A percentile compares a stretch with the other conserved stretches of the same genome.
Conservation (phyloP, 805 yeast genomes). For the Wickerhamiella allomyrinae region DNA sequence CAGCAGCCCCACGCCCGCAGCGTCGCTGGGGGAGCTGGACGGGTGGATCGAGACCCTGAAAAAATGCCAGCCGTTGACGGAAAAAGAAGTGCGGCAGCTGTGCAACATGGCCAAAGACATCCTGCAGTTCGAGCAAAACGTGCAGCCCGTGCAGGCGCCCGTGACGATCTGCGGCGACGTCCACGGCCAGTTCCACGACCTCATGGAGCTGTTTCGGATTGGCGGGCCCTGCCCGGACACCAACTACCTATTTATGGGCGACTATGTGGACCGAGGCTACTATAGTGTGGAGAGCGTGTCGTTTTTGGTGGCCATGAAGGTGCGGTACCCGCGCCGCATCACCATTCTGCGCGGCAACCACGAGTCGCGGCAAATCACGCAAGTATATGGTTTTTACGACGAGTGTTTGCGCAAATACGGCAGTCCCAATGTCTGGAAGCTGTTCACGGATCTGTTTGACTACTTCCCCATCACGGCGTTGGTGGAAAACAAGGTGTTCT, state of each 20-base stretch:
- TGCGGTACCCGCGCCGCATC: slow-evolving; percentile 81
- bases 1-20: slow-evolving; percentile 23
- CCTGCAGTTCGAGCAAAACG: slow-evolving; percentile 80
- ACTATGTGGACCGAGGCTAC: slow-evolving; percentile 83
- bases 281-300: slow-evolving; percentile 88
- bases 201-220: slow-evolving; percentile 86
- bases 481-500: slow-evolving; percentile 83
- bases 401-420: slow-evolving; percentile 94
- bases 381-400: slow-evolving; percentile 92
- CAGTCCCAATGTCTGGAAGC: slow-evolving; percentile 84
- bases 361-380: slow-evolving; percentile 91
- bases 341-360: slow-evolving; percentile 92
- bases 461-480: slow-evolving; percentile 92
- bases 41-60: slow-evolving; percentile 77
- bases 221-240: slow-evolving; percentile 95
- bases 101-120: slow-evolving; percentile 90
- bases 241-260: slow-evolving; percentile 75
- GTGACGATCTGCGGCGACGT: slow-evolving; percentile 96
- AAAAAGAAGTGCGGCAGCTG: slow-evolving; percentile 62
- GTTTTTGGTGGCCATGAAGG: slow-evolving; percentile 86
- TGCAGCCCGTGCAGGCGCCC: slow-evolving; percentile 88
- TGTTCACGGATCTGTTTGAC: slow-evolving; percentile 85
- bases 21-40: slow-evolving; percentile 57
- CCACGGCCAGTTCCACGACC: slow-evolving; percentile 92
- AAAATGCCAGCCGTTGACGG: slow-evolving; percentile 73